Evolutionary conservation across 768 basidiomycete genomes (phyloP).

Genomic region (Kwoniella newhampshirensis): DNA sequence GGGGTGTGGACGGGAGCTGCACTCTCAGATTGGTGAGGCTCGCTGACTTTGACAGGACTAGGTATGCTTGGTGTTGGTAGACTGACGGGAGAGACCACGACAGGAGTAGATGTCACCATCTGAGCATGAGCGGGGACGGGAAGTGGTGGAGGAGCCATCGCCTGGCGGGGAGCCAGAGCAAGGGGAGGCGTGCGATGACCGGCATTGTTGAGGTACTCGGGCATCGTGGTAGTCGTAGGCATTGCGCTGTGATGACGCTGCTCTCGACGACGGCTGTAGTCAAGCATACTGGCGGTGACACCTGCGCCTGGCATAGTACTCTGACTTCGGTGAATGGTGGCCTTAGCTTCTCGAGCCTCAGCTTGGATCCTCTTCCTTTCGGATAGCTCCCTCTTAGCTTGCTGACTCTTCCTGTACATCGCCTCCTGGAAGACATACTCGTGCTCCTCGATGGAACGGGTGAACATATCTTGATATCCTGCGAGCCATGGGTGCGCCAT

Average conservation of each 20-base stretch:
- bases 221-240: constrained; percentile 44
- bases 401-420: constrained; percentile 74
- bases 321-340: constrained; percentile 38
- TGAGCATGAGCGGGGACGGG: constrained; percentile 7
- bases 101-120: background rate
- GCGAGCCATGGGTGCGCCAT: constrained; percentile 88
- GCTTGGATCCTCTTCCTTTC: constrained; percentile 41
- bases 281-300: constrained; percentile 39
- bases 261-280: constrained; percentile 32
- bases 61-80: constrained; percentile 23
- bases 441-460: constrained; percentile 70
- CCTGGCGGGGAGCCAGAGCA: background rate
- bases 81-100: constrained; percentile 11
- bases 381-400: constrained; percentile 50
- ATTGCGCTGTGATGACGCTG: constrained; percentile 44
- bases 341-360: constrained; percentile 33
- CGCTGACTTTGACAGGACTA: background rate
- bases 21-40: constrained; percentile 1
- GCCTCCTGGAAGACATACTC: constrained; percentile 78
- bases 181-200: constrained; percentile 39
- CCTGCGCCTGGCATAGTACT: constrained; percentile 32
- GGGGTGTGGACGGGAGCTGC: constrained; percentile 13
- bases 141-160: constrained; percentile 2
- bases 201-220: constrained; percentile 41
- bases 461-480: constrained; percentile 66